phyloP scores from a whole-genome alignment of 1,284 basidiomycete genomes.

The Naganishia albida region DNA sequence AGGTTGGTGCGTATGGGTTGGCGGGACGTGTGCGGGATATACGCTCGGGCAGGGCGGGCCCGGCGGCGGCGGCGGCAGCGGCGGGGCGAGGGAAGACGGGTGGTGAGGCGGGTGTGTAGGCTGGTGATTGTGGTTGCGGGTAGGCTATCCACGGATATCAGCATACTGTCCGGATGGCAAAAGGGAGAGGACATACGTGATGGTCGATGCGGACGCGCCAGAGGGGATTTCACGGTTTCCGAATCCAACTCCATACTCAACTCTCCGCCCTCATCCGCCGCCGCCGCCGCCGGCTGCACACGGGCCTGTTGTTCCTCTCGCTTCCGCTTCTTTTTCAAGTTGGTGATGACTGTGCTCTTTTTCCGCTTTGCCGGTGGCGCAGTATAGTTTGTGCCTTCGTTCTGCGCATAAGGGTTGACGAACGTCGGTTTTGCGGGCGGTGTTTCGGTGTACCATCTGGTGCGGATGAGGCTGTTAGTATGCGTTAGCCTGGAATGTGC shows the following conservation, averaged over 20 bases:
- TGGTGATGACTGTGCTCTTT: constrained; percentile 14
- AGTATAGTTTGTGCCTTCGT: not conserved
- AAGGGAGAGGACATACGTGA: not conserved
- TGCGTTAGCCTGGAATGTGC: not conserved
- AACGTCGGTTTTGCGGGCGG: constrained; percentile 18
- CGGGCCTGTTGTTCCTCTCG: not conserved
- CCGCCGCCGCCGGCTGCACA: not conserved
- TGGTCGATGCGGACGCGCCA: not conserved
- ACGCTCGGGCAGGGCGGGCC: constrained; percentile 14
- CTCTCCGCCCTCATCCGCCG: constrained; percentile 1
- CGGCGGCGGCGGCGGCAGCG: not conserved
- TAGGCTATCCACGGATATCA: not conserved
- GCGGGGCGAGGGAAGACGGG: not conserved
- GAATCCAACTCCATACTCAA: constrained; percentile 14
- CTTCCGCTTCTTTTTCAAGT: constrained; percentile 22
- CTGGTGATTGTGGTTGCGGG: not conserved
- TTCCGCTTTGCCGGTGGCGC: constrained; percentile 7
- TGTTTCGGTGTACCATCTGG: constrained; percentile 31
- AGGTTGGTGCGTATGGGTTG: not conserved
- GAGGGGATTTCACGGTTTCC: not conserved
- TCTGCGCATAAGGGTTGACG: constrained; percentile 7
- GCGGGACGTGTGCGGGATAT: not conserved
- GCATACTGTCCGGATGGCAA: not conserved
- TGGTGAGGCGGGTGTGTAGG: constrained; percentile 22
- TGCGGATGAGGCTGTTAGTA: constrained; percentile 27